Evolutionary conservation across 352 stramenopile genomes (phyloP).

Genomic region (Phytophthora aleatoria): DNA sequence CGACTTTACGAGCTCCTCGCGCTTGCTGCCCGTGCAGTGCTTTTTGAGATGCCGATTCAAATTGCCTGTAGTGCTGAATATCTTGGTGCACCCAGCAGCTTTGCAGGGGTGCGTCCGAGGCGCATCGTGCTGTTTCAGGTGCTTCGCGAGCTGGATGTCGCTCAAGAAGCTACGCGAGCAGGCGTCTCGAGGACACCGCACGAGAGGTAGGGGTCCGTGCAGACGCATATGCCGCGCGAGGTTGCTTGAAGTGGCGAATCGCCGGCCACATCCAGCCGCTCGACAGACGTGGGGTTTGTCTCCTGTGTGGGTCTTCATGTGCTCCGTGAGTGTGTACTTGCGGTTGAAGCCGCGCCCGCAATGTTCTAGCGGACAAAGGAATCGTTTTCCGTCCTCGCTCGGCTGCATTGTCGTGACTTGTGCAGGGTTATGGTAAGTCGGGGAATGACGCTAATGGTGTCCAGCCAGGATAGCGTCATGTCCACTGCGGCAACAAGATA

Average conservation of each 20-base stretch:
- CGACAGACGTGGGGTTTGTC: slow-evolving; percentile 57
- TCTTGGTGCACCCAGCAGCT: slow-evolving; percentile 47
- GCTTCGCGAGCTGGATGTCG: slow-evolving; percentile 46
- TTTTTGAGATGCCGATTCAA: slow-evolving; percentile 56
- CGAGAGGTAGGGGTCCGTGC: slow-evolving; percentile 42
- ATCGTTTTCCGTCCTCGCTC: slow-evolving; percentile 24
- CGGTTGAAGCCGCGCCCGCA: slow-evolving; percentile 45
- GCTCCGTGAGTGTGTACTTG: slow-evolving; percentile 63
- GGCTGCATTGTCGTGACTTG: slow-evolving; percentile 11
- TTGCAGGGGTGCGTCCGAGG: slow-evolving; percentile 30
- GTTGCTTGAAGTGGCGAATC: slow-evolving; percentile 68
- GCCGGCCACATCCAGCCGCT: slow-evolving; percentile 39
- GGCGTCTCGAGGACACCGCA: slow-evolving; percentile 33
- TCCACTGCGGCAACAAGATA: slow-evolving; percentile 24
- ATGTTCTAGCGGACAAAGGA: slow-evolving; percentile 27
- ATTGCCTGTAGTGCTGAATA: slow-evolving; percentile 66
- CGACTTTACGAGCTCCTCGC: slow-evolving; percentile 17
- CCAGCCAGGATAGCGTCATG: slow-evolving; percentile 8
- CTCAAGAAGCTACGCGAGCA: slow-evolving; percentile 44
- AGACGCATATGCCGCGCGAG: slow-evolving; percentile 61
- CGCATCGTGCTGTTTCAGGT: slow-evolving; percentile 52
- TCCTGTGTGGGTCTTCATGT: slow-evolving; percentile 66
- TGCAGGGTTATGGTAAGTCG: slow-evolving; percentile 15
- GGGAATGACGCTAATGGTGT: slow-evolving; percentile 16
- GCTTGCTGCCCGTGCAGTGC: slow-evolving; percentile 25